Evolutionary conservation across 163 green algal species (phyloP).

Genomic region (Coccomyxa subellipsoidea): DNA sequence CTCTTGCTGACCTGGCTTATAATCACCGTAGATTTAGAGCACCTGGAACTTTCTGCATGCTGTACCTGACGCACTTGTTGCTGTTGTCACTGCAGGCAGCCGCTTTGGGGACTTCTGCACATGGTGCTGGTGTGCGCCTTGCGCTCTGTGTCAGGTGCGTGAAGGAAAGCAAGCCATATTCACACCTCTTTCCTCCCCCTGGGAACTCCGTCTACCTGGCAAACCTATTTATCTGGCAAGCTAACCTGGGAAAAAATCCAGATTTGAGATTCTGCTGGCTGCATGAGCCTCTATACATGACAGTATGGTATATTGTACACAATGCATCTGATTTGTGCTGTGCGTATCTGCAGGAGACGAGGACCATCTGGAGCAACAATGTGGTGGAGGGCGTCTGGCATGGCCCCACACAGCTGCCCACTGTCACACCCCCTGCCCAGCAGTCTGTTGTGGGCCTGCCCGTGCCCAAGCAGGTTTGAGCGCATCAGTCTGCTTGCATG

Average conservation of each 20-base stretch:
- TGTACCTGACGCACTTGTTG: not conserved
- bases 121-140: constrained; percentile 15
- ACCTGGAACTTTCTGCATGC: too few species aligned
- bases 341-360: constrained; percentile 10
- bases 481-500: not conserved
- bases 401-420: constrained; percentile 5
- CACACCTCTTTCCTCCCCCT: not conserved
- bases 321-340: too few species aligned
- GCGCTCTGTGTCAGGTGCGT: constrained; percentile 19
- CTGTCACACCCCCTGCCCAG: not conserved
- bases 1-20: not conserved
- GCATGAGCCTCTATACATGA: not conserved
- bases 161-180: too few species aligned
- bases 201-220: not conserved
- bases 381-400: constrained; percentile 16
- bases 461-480: not conserved
- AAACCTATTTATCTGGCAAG: too few species aligned
- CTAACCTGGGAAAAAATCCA: not conserved
- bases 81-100: not conserved
- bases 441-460: constrained; percentile 4
- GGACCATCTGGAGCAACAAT: constrained; percentile 23
- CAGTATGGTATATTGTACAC: too few species aligned
- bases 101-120: constrained; percentile 14
- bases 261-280: not conserved
- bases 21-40: too few species aligned